phyloP scores from a whole-genome alignment of 805 yeast species.

The Candida qinlingensis region DNA sequence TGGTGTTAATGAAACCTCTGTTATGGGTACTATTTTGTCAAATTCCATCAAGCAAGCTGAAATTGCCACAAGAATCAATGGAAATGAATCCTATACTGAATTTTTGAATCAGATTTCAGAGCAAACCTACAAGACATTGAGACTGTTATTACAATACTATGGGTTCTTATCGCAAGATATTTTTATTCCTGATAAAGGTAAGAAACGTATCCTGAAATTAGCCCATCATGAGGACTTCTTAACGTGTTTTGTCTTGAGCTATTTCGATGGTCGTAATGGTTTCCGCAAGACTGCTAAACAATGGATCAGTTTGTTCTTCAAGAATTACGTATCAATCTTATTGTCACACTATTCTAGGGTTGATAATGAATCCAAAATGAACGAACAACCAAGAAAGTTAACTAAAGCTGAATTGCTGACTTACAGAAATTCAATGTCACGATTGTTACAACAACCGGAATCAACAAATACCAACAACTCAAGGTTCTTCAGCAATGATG shows the following conservation, averaged over 20 bases:
- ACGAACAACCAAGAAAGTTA: background rate
- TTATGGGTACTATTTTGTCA: constrained; percentile 27
- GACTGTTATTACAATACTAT: constrained; percentile 22
- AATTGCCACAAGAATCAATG: constrained; percentile 48
- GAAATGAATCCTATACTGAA: constrained; percentile 26
- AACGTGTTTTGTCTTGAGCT: background rate
- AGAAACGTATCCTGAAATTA: background rate
- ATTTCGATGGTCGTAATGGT: background rate
- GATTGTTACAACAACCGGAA: background rate
- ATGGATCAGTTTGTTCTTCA: constrained; percentile 2
- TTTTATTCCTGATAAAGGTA: background rate
- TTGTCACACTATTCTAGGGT: background rate
- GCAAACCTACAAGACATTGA: constrained; percentile 34
- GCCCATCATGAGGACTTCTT: background rate
- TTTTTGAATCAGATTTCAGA: constrained; percentile 31
- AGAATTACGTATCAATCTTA: background rate
- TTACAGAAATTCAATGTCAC: background rate
- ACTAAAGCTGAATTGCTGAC: background rate
- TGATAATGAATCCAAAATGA: background rate
- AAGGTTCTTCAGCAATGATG: constrained; percentile 5
- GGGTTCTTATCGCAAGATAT: background rate
- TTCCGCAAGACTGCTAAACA: background rate
- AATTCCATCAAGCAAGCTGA: constrained; percentile 55
- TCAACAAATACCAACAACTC: background rate
- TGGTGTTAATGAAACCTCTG: background rate